These are phyloP conservation scores for Solanum paucissectum DNA, from an alignment of 257 asterid species.

Conservation along the genomic window DNA sequence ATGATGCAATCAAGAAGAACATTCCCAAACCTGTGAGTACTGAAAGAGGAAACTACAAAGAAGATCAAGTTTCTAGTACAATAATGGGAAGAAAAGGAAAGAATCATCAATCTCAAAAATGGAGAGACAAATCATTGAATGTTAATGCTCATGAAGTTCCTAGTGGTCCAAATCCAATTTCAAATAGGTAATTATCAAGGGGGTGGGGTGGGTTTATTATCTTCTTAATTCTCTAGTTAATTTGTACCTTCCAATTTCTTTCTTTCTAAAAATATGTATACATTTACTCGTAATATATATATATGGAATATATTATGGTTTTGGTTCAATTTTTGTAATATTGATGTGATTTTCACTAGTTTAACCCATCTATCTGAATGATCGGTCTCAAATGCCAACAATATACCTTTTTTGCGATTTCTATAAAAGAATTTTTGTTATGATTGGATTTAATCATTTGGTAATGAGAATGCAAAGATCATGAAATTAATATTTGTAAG, in stretches of 20 bases:
- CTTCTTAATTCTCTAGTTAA: not conserved
- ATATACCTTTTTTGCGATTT: not conserved
- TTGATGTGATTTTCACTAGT: not conserved
- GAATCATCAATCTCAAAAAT: not conserved
- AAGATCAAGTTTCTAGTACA: not conserved
- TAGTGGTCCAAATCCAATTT: conserved; percentile 70
- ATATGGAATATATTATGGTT: not conserved
- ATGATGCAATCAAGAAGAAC: not conserved
- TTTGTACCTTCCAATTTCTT: not conserved
- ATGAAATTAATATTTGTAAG: not conserved
- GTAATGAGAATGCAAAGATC: conserved; percentile 2
- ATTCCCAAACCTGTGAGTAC: not conserved
- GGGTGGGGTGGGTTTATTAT: not conserved
- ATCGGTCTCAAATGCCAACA: not conserved
- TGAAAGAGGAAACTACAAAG: not conserved
- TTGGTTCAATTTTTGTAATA: not conserved
- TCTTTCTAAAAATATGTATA: not conserved
- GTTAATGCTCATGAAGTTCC: conserved; percentile 61
- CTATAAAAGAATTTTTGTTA: not conserved
- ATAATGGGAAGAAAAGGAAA: conserved; percentile 9
- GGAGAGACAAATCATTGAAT: conserved; percentile 20
- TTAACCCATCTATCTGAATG: not conserved
- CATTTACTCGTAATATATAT: not conserved
- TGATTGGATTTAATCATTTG: conserved; percentile 14
- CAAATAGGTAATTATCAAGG: conserved; percentile 27